phyloP scores from a whole-genome alignment of 257 asterid genomes.

The Nicotiana sylvestris region DNA sequence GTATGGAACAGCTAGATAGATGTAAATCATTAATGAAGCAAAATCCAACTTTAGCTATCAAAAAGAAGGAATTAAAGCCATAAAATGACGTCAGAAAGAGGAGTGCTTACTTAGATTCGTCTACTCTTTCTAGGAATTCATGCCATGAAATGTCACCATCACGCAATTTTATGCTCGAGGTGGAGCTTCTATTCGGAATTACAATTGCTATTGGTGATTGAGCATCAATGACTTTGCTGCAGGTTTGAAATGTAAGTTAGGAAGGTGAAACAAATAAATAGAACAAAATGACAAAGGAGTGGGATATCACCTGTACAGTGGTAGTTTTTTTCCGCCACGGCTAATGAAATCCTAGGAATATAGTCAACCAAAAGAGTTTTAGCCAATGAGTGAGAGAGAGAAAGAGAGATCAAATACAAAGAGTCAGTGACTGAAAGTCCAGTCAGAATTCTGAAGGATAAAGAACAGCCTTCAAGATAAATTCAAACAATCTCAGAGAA shows the following conservation, averaged over 20 bases:
- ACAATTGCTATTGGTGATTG: conserved; percentile 85
- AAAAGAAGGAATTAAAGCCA: neutral
- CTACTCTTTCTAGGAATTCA: conserved; percentile 63
- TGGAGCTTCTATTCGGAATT: conserved; percentile 58
- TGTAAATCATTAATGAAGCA: neutral
- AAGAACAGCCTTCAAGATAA: neutral
- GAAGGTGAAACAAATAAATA: conserved; percentile 19
- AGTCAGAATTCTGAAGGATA: neutral
- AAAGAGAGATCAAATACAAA: conserved; percentile 13
- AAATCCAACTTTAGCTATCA: neutral
- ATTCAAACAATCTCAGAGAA: neutral
- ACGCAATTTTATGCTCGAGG: conserved; percentile 62
- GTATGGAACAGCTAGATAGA: neutral
- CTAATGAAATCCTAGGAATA: conserved; percentile 66
- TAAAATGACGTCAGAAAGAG: neutral
- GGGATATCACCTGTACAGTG: conserved; percentile 68
- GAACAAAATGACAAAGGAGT: conserved; percentile 16
- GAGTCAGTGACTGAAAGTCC: neutral
- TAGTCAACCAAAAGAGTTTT: conserved; percentile 9
- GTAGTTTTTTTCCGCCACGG: conserved; percentile 67
- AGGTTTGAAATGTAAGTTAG: conserved; percentile 22
- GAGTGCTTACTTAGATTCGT: conserved; percentile 53
- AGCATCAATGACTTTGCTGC: conserved; percentile 86
- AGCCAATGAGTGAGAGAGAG: conserved; percentile 3
- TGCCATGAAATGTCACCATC: conserved; percentile 84